Evolutionary conservation across 768 basidiomycete genomes (phyloP).

Genomic region (Chiua virens): DNA sequence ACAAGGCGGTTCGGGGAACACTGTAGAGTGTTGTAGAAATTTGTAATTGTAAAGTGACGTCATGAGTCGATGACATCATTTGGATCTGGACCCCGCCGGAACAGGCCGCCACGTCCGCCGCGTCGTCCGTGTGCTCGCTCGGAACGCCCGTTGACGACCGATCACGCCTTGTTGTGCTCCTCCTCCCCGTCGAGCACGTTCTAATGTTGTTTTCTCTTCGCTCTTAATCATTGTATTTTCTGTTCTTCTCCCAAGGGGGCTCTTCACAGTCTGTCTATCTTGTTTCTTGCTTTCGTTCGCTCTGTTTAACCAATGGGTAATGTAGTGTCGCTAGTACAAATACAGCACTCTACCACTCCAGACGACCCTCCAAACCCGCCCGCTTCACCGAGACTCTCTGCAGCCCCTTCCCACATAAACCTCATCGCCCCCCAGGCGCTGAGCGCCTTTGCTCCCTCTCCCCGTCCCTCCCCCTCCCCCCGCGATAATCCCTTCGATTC

Average conservation of each 20-base stretch:
- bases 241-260: too few species aligned
- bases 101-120: conserved; percentile 25
- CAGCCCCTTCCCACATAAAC: conserved; percentile 36
- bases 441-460: conserved; percentile 28
- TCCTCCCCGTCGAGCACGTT: conserved; percentile 23
- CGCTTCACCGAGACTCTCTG: conserved; percentile 9
- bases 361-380: too few species aligned
- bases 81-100: conserved; percentile 25
- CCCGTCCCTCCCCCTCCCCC: conserved; percentile 34
- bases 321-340: conserved; percentile 33
- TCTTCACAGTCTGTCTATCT: too few species aligned
- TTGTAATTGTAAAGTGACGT: too few species aligned
- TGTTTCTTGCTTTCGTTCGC: too few species aligned
- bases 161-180: too few species aligned
- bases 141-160: conserved; percentile 18
- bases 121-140: neutral
- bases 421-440: conserved; percentile 34
- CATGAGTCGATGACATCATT: too few species aligned
- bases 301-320: conserved; percentile 30
- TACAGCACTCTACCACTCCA: conserved; percentile 17
- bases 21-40: conserved; percentile 24
- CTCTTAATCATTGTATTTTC: too few species aligned
- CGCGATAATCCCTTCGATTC: conserved; percentile 38
- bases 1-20: conserved; percentile 59
- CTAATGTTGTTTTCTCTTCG: neutral